A percentile compares a stretch with the other conserved stretches of the same genome.
phyloP scores from a whole-genome alignment of 345 rosid genomes.

The Boechera stricta region DNA sequence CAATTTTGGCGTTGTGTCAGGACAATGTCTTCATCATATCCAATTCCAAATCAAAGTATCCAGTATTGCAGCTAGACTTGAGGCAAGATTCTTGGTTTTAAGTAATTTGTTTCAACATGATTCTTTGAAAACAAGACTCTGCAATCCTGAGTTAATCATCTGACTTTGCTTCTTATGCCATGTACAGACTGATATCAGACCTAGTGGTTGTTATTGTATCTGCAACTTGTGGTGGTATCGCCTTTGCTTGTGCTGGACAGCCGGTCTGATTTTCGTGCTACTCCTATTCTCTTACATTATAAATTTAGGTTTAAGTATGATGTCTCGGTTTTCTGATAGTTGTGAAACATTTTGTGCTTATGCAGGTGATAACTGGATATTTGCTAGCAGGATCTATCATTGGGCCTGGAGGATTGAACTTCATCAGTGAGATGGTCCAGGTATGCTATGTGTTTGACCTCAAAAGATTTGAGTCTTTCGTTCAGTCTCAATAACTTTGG shows the following conservation, averaged over 20 bases:
- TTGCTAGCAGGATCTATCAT: conserved; percentile 87
- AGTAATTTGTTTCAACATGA: background rate
- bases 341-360: conserved; percentile 18
- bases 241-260: conserved; percentile 98
- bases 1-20: conserved; percentile 53
- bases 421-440: conserved; percentile 96
- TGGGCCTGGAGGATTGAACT: conserved; percentile 92
- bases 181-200: conserved; percentile 88
- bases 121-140: conserved; percentile 27
- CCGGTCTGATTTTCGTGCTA: conserved; percentile 61
- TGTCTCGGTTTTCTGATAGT: conserved; percentile 16
- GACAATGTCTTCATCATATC: conserved; percentile 97
- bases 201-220: conserved; percentile 93
- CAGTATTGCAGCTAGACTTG: conserved; percentile 87
- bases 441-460: conserved; percentile 53
- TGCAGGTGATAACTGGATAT: conserved; percentile 92
- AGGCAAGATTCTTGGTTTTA: conserved; percentile 51
- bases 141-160: conserved; percentile 1
- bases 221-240: conserved; percentile 98
- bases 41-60: conserved; percentile 90
- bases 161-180: conserved; percentile 31
- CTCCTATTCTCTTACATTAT: conserved; percentile 20
- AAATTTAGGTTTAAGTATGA: background rate
- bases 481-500: conserved; percentile 1
- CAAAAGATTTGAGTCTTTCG: conserved; percentile 3